Evolutionary conservation across 2,329 filamentous ascomycete species (phyloP).

Genomic region (Zalaria sp.): DNA sequence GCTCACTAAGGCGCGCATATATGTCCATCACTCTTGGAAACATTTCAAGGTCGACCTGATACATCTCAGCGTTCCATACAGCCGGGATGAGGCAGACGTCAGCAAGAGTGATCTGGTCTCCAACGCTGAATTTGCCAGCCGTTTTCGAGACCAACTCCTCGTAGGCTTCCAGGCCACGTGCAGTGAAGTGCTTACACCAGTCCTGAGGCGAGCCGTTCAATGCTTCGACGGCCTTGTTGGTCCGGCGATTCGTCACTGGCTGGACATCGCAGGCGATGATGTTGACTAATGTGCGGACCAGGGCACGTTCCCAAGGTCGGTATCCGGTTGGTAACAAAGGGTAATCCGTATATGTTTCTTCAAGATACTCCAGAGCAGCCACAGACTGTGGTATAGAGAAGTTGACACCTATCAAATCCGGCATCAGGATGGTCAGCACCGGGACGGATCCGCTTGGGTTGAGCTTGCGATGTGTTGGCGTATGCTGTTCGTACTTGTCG

Average conservation of each 20-base stretch:
- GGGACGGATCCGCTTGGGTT: conserved; percentile 45
- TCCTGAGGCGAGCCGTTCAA: conserved; percentile 29
- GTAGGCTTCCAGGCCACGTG: conserved; percentile 41
- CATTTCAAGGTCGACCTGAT: conserved; percentile 36
- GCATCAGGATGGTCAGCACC: conserved; percentile 24
- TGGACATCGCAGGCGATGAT: conserved; percentile 46
- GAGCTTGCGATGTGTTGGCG: conserved; percentile 27
- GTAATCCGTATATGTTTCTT: conserved; percentile 34
- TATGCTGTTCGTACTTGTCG: conserved; percentile 37
- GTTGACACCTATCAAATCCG: conserved; percentile 18
- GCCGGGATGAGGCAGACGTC: conserved; percentile 46
- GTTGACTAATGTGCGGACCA: conserved; percentile 37
- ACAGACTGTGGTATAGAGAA: conserved; percentile 31
- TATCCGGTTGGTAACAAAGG: conserved; percentile 32
- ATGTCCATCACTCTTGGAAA: conserved; percentile 36
- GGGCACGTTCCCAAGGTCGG: conserved; percentile 30
- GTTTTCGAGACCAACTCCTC: conserved; percentile 28
- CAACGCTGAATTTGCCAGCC: conserved; percentile 40
- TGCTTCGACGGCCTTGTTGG: conserved; percentile 34
- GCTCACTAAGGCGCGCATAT: conserved; percentile 29
- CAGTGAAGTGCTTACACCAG: conserved; percentile 40
- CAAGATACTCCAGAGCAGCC: conserved; percentile 48
- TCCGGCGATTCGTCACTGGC: conserved; percentile 44
- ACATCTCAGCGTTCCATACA: conserved; percentile 42
- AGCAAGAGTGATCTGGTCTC: conserved; percentile 41